Conservation (phyloP, 768 basidiomycete species). For the Paxillus ammoniavirescens region DNA sequence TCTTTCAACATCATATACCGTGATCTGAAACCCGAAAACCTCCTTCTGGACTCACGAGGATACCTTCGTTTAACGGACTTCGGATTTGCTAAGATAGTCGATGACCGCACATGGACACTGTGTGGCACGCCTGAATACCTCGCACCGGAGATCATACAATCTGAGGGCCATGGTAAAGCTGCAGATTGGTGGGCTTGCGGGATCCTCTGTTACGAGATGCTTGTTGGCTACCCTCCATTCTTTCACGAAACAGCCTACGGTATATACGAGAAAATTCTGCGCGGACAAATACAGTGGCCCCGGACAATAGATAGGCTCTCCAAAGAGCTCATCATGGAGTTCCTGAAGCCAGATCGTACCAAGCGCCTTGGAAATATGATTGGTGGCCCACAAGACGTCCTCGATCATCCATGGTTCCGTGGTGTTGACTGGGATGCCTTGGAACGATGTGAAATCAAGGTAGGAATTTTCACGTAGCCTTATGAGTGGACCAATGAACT, state of each 20-base stretch:
- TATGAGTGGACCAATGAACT: neutral
- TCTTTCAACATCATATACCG: slow-evolving; percentile 98
- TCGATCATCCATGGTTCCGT: slow-evolving; percentile 92
- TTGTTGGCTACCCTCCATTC: slow-evolving; percentile 98
- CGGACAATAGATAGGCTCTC: slow-evolving; percentile 85
- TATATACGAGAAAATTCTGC: slow-evolving; percentile 97
- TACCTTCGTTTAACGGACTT: slow-evolving; percentile 97
- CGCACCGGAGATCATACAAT: slow-evolving; percentile 97
- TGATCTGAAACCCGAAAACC: slow-evolving; percentile 97
- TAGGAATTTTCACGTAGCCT: slow-evolving; percentile 34
- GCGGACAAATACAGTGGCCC: slow-evolving; percentile 89
- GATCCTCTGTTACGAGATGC: slow-evolving; percentile 96
- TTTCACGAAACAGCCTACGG: slow-evolving; percentile 97
- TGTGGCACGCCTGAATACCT: slow-evolving; percentile 97
- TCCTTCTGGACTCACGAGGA: slow-evolving; percentile 90
- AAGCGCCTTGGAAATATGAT: slow-evolving; percentile 92
- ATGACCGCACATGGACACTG: slow-evolving; percentile 96
- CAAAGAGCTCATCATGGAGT: slow-evolving; percentile 81
- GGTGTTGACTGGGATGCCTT: slow-evolving; percentile 92
- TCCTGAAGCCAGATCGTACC: slow-evolving; percentile 88
- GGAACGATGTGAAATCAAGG: slow-evolving; percentile 83
- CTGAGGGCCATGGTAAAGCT: slow-evolving; percentile 96
- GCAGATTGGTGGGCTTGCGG: slow-evolving; percentile 99
- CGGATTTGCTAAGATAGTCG: slow-evolving; percentile 96
- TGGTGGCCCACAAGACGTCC: slow-evolving; percentile 87